A percentile compares a stretch with the other conserved stretches of the same genome.
These are phyloP conservation scores for Crithidia brevicula DNA, from an alignment of 208 protist genomes.

Conservation along the genomic window DNA sequence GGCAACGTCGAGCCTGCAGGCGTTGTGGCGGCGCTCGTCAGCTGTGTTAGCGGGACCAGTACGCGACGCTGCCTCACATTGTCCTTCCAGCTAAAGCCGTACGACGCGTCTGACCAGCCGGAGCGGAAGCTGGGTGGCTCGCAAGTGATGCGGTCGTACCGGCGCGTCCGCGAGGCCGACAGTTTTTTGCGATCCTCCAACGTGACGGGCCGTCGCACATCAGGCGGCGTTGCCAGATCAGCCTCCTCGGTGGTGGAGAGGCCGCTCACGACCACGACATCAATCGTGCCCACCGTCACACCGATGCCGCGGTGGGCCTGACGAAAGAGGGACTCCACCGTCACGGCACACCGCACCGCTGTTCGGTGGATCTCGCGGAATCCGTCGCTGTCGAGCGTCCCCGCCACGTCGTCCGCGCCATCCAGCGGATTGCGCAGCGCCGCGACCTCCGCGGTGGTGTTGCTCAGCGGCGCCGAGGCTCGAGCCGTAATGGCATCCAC, in stretches of 20 bases:
- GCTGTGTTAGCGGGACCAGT: slow-evolving; percentile 31
- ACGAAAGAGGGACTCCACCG: slow-evolving; percentile 36
- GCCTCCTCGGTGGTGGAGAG: not conserved
- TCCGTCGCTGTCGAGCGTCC: slow-evolving; percentile 3
- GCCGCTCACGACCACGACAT: slow-evolving; percentile 24
- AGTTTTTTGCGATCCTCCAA: slow-evolving; percentile 6
- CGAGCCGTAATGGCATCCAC: slow-evolving; percentile 5
- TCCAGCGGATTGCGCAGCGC: slow-evolving; percentile 10
- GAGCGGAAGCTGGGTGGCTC: slow-evolving; percentile 33
- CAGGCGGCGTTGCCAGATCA: not conserved
- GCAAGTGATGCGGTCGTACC: slow-evolving; percentile 36
- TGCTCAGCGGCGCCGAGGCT: not conserved
- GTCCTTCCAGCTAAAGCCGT: slow-evolving; percentile 55
- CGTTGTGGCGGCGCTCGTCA: not conserved
- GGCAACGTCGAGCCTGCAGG: not conserved
- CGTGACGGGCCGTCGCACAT: slow-evolving; percentile 19
- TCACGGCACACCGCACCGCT: slow-evolving; percentile 28
- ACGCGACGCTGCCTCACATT: slow-evolving; percentile 61
- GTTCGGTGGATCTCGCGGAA: slow-evolving; percentile 24
- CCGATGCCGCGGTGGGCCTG: slow-evolving; percentile 30
- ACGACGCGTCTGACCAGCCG: slow-evolving; percentile 29
- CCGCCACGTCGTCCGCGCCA: slow-evolving; percentile 6
- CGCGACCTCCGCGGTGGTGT: not conserved
- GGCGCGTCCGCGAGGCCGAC: not conserved
- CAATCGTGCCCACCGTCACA: slow-evolving; percentile 37